Evolutionary conservation across 2,329 filamentous ascomycete genomes (phyloP).

Genomic region (Apiospora pterosperma): DNA sequence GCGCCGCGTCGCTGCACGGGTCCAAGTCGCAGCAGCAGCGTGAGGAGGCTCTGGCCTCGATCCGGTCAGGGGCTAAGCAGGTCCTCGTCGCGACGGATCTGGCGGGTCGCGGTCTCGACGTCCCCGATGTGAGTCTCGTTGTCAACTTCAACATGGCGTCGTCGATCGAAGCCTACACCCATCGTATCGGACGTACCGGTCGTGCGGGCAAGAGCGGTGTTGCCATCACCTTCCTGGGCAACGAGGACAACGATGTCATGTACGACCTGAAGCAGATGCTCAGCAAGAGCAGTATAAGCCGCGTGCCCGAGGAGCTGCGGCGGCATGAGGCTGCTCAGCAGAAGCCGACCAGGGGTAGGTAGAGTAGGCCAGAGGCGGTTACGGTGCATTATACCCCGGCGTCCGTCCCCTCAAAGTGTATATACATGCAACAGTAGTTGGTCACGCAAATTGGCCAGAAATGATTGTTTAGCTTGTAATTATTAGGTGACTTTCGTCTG

Average conservation of each 20-base stretch:
- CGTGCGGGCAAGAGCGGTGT: conserved; percentile 96
- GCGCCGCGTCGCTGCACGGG: conserved; percentile 85
- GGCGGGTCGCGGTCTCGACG: conserved; percentile 95
- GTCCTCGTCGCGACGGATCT: conserved; percentile 95
- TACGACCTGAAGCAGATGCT: conserved; percentile 97
- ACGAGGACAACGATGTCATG: conserved; percentile 84
- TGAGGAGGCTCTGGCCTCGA: conserved; percentile 83
- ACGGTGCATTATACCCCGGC: not conserved
- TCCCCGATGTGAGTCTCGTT: conserved; percentile 88
- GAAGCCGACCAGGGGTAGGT: conserved; percentile 7
- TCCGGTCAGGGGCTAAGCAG: conserved; percentile 76
- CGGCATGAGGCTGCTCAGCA: conserved; percentile 91
- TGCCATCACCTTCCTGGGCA: conserved; percentile 90
- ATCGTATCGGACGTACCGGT: conserved; percentile 94
- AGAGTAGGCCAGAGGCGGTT: not conserved
- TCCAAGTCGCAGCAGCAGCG: conserved; percentile 97
- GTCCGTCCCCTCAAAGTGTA: not conserved
- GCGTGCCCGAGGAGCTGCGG: conserved; percentile 86
- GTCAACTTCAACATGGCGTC: conserved; percentile 99
- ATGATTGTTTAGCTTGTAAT: not conserved
- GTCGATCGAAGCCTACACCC: conserved; percentile 92
- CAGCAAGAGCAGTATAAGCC: conserved; percentile 80
- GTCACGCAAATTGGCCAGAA: not conserved
- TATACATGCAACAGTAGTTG: not conserved
- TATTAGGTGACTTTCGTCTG: not conserved